These are phyloP conservation scores for Serendipita sp. DNA, from an alignment of 768 basidiomycete species.

Conservation along the genomic window DNA sequence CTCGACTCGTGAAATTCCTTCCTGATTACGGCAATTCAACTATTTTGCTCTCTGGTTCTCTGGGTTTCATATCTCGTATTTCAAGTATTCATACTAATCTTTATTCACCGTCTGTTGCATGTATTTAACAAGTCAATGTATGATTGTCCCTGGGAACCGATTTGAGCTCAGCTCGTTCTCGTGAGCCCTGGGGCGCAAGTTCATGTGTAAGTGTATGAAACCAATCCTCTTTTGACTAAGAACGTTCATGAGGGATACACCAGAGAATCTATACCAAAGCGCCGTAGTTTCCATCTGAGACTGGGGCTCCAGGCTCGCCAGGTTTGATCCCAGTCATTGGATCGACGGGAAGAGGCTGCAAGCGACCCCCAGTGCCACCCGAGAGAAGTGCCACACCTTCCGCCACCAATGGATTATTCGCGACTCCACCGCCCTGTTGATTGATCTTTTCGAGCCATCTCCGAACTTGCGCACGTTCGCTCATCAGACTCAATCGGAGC, in stretches of 20 bases:
- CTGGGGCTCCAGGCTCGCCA: neutral
- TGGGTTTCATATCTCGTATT: neutral
- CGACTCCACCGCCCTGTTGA: neutral
- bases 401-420: neutral
- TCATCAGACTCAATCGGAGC: conserved; percentile 59
- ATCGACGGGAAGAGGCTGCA: neutral
- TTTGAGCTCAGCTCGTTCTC: no score
- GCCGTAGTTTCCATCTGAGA: neutral
- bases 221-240: no score
- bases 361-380: neutral
- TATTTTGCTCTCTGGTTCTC: neutral
- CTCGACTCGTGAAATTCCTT: neutral
- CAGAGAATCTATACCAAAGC: neutral
- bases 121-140: no score
- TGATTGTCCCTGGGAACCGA: no score
- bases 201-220: no score
- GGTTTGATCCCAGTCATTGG: neutral
- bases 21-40: no score
- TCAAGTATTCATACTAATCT: no score
- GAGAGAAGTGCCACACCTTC: neutral
- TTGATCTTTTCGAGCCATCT: neutral
- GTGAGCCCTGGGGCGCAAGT: no score
- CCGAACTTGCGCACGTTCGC: conserved; percentile 34
- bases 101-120: no score
- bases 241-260: no score